These are phyloP conservation scores for Lablab purpureus DNA, from an alignment of 306 rosid genomes.

Conservation along the genomic window DNA sequence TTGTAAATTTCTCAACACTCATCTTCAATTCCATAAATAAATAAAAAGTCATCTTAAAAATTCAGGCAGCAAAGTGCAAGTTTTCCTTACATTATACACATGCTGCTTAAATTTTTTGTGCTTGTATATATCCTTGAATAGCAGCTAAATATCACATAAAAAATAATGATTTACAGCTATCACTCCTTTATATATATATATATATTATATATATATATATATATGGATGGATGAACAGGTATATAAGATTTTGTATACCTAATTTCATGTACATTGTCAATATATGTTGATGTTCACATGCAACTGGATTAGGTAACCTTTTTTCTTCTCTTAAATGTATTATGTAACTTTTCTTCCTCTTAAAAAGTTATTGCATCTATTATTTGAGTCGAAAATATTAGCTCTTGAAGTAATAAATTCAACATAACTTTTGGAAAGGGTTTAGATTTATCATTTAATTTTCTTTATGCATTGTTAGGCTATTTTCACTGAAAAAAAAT, in stretches of 20 bases:
- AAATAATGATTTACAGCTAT: background rate
- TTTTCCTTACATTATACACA: background rate
- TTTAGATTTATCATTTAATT: background rate
- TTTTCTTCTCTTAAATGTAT: background rate
- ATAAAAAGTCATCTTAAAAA: background rate
- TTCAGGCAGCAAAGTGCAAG: background rate
- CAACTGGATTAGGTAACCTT: background rate
- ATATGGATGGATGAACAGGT: no score
- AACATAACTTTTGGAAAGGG: background rate
- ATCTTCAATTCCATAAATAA: no score
- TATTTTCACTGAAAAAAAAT: background rate
- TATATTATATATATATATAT: no score
- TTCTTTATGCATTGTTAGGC: background rate
- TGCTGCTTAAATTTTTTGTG: background rate
- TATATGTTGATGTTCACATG: constrained; percentile 1
- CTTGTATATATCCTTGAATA: background rate
- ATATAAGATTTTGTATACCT: background rate
- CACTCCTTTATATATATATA: background rate
- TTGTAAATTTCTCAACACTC: no score
- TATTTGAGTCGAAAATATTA: constrained; percentile 25
- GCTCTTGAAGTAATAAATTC: constrained; percentile 17
- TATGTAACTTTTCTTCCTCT: background rate
- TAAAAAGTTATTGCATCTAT: background rate
- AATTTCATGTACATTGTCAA: background rate
- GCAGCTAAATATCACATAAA: constrained; percentile 10